These are phyloP conservation scores for Draba incana DNA, from an alignment of 345 rosid species.

Conservation along the genomic window DNA sequence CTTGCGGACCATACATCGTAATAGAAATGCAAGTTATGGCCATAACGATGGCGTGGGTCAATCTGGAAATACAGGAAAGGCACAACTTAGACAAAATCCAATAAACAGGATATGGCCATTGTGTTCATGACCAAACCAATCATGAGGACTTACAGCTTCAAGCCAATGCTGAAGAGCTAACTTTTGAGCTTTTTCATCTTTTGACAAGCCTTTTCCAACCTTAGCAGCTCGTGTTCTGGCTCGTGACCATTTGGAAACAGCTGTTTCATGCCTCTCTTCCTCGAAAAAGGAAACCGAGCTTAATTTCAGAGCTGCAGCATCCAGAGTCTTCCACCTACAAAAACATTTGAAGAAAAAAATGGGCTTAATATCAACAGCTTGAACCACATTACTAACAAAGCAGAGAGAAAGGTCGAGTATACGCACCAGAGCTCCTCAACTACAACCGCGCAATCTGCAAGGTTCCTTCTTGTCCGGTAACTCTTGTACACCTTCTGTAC, in stretches of 20 bases:
- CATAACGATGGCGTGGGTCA: constrained; percentile 87
- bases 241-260: constrained; percentile 60
- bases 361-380: constrained; percentile 18
- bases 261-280: constrained; percentile 63
- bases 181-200: constrained; percentile 76
- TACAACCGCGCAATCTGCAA: constrained; percentile 78
- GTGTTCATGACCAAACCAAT: constrained; percentile 1
- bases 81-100: constrained; percentile 11
- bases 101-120: not conserved
- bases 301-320: constrained; percentile 56
- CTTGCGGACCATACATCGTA: constrained; percentile 70
- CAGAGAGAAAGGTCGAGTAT: constrained; percentile 20
- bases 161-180: constrained; percentile 81
- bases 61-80: constrained; percentile 48
- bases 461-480: constrained; percentile 80
- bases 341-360: constrained; percentile 3
- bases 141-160: constrained; percentile 61
- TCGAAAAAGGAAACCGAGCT: constrained; percentile 61
- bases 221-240: constrained; percentile 69
- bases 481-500: constrained; percentile 92
- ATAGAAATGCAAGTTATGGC: constrained; percentile 84
- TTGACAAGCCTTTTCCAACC: constrained; percentile 72
- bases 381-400: constrained; percentile 21
- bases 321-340: constrained; percentile 69
- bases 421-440: constrained; percentile 74